Percentiles rank a stretch among this genome's conserved stretches.
phyloP scores from a whole-genome alignment of 2,329 filamentous ascomycete genomes.

The Aspergillus awamori region DNA sequence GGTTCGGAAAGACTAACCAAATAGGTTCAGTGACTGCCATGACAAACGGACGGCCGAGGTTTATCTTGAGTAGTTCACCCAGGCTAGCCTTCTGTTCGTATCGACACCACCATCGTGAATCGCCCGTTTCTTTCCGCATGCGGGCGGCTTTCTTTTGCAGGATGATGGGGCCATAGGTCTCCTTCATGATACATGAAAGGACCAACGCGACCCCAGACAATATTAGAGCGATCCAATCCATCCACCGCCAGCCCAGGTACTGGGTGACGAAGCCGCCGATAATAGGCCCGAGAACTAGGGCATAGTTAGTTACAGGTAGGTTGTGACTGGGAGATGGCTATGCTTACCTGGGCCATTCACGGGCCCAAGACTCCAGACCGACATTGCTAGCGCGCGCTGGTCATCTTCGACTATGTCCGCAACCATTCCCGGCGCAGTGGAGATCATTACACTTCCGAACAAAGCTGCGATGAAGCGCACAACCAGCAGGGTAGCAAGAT shows the following conservation, averaged over 20 bases:
- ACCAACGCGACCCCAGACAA: slow-evolving; percentile 64
- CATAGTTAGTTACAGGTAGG: slow-evolving; percentile 7
- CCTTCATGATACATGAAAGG: slow-evolving; percentile 64
- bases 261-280: slow-evolving; percentile 78
- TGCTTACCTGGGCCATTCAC: slow-evolving; percentile 68
- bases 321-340: neutral
- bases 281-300: slow-evolving; percentile 60
- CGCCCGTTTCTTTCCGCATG: slow-evolving; percentile 68
- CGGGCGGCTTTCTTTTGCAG: slow-evolving; percentile 67
- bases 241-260: slow-evolving; percentile 82
- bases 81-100: slow-evolving; percentile 74
- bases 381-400: slow-evolving; percentile 78
- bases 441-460: slow-evolving; percentile 77
- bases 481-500: slow-evolving; percentile 68
- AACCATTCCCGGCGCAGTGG: slow-evolving; percentile 79
- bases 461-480: slow-evolving; percentile 74
- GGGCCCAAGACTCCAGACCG: slow-evolving; percentile 79
- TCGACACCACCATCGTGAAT: slow-evolving; percentile 74
- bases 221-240: slow-evolving; percentile 79
- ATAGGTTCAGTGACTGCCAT: slow-evolving; percentile 83
- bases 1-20: slow-evolving; percentile 56
- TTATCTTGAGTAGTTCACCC: slow-evolving; percentile 69
- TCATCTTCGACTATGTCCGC: slow-evolving; percentile 82
- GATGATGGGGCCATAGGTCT: slow-evolving; percentile 76
- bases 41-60: slow-evolving; percentile 75